Conservation (phyloP, 2,329 filamentous ascomycete genomes). For the Penicillium occitanis region DNA sequence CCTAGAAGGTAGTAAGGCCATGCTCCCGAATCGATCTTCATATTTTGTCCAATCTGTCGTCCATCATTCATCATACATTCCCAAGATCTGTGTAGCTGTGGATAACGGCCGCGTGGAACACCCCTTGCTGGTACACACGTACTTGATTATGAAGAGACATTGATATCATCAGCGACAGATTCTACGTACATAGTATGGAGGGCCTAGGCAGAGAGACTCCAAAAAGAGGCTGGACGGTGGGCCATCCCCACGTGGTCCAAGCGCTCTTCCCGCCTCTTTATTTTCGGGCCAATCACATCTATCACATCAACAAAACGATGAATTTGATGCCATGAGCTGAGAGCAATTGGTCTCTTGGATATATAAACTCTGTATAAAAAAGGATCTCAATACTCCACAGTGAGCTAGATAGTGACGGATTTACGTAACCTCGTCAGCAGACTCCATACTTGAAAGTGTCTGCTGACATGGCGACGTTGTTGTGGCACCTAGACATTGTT, state of each 20-base stretch:
- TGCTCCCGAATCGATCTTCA: neutral
- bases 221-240: conserved; percentile 13
- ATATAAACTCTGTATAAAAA: neutral
- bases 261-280: conserved; percentile 16
- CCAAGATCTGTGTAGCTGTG: neutral
- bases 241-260: conserved; percentile 9
- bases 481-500: neutral
- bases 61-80: neutral
- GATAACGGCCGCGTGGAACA: neutral
- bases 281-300: conserved; percentile 20
- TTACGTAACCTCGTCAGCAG: neutral
- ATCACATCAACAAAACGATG: neutral
- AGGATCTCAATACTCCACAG: neutral
- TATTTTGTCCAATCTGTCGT: neutral
- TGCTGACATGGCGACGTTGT: neutral
- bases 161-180: neutral
- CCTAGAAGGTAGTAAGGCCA: neutral
- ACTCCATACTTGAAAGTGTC: neutral
- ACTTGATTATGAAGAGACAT: neutral
- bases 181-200: neutral
- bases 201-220: no score
- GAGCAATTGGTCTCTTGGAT: neutral
- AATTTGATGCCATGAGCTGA: neutral
- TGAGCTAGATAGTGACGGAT: neutral
- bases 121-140: neutral